phyloP scores from a whole-genome alignment of 106 monocot genomes.

The Dioscorea zingiberensis region DNA sequence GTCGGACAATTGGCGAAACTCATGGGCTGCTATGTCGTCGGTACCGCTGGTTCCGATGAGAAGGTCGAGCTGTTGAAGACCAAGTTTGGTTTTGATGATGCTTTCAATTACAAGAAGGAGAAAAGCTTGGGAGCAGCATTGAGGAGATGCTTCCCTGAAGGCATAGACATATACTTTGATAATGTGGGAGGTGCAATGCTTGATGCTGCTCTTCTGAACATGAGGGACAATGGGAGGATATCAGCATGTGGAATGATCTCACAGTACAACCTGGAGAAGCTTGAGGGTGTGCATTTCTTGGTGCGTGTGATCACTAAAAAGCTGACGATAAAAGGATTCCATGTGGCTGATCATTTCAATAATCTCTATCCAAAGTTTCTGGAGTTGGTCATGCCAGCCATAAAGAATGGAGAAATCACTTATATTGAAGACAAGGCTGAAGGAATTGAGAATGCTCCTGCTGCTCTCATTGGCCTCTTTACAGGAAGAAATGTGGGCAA shows the following conservation, averaged over 20 bases:
- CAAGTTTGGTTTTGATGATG: slow-evolving; percentile 59
- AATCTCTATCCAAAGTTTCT: slow-evolving; percentile 13
- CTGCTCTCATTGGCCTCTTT: slow-evolving; percentile 9
- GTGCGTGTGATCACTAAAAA: slow-evolving; percentile 1
- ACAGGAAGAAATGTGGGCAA: slow-evolving; percentile 19
- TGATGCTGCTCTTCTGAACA: slow-evolving; percentile 53
- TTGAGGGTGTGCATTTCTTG: slow-evolving; percentile 23
- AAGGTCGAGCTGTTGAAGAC: slow-evolving; percentile 31
- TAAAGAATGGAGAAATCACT: slow-evolving; percentile 13
- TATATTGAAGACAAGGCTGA: slow-evolving; percentile 14
- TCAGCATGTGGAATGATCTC: slow-evolving; percentile 49
- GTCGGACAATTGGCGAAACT: slow-evolving; percentile 35
- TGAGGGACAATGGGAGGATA: slow-evolving; percentile 31
- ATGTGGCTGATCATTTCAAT: background rate
- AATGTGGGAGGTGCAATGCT: slow-evolving; percentile 51
- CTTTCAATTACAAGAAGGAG: slow-evolving; percentile 60
- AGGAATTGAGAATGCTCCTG: slow-evolving; percentile 16
- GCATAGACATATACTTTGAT: slow-evolving; percentile 64
- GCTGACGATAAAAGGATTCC: slow-evolving; percentile 19
- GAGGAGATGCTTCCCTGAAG: slow-evolving; percentile 47
- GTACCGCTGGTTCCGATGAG: slow-evolving; percentile 10
- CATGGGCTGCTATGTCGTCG: slow-evolving; percentile 35
- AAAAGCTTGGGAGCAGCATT: slow-evolving; percentile 23
- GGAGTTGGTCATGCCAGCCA: slow-evolving; percentile 1
- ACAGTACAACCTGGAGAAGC: slow-evolving; percentile 41